Evolutionary conservation across 2,329 filamentous ascomycete species (phyloP), one percentile per base, ranked within the genome.

Genomic region (Alternaria gaisen): DNA sequence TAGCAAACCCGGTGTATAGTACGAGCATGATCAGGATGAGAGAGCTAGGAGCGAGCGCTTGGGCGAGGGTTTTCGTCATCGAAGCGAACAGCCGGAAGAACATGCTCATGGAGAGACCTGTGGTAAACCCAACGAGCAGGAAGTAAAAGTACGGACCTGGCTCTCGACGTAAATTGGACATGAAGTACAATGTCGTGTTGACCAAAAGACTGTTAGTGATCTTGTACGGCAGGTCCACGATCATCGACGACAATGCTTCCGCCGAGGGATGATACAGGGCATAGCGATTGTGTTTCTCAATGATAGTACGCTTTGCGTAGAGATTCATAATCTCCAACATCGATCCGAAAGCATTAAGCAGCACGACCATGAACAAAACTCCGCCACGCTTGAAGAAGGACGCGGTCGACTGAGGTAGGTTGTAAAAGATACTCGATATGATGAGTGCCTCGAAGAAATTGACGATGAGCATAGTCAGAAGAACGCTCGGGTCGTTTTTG

Each of bases 211-310:
- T 71, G 26, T 80, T 80, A 1, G 53, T 24, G 16, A 83, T 70
- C 61, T 83, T 83, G 53, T 80, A 79, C 0, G 83, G 82, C 59
- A 84, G 67, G 52, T 84, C 82, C 10, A 77, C 73, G 9, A 84
- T 60, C 36, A 83, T 76, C 2, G 65, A 64, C 2, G 69, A 57
- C 12, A 91, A 83, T 14, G 92, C 91, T 82, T 97, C 92, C 12
- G 92, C 90, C 9, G 89, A 92, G 0, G 93, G 92, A 71, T 94
- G 93, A 72, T 97, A 96, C 22, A 97, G 84, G 12, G 92, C 92
- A 74, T 96, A 97, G 51, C 89, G 87, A 51, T 84, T 79, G 67
- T 97, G 93, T 76, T 59, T 97, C 74, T 97, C 92, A 58, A 97
- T 91, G 69, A 97, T 95, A 1, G 91, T 90, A 26, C 93, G 90